Evolutionary conservation across 2,329 filamentous ascomycete species (phyloP).

Genomic region (Diaporthe vaccinii): DNA sequence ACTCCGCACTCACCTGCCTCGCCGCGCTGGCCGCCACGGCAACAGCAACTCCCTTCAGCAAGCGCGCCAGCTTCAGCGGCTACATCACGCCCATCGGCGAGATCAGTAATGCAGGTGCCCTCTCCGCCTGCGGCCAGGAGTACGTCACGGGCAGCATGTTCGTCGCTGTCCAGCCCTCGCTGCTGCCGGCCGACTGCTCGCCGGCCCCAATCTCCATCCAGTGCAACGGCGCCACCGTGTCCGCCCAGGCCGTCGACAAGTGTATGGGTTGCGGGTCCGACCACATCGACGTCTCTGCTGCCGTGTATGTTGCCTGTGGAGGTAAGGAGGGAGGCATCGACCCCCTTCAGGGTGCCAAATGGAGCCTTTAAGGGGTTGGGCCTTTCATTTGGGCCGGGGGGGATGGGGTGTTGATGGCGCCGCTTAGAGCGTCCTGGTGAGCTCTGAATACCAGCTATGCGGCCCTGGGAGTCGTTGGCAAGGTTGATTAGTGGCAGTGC

Average conservation of each 20-base stretch:
- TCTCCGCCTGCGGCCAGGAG: constrained; percentile 19
- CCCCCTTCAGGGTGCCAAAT: background rate
- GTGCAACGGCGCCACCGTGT: constrained; percentile 46
- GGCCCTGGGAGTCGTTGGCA: background rate
- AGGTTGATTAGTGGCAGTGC: background rate
- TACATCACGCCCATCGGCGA: constrained; percentile 34
- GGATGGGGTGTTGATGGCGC: background rate
- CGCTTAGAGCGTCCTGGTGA: background rate
- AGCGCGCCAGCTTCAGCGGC: constrained; percentile 32
- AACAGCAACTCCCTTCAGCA: constrained; percentile 10
- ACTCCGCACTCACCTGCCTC: background rate
- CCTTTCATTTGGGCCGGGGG: background rate
- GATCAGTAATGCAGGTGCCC: constrained; percentile 3
- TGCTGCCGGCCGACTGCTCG: constrained; percentile 25
- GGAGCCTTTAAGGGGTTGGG: background rate
- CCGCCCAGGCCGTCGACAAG: constrained; percentile 42
- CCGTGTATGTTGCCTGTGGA: constrained; percentile 31
- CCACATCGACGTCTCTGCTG: constrained; percentile 34
- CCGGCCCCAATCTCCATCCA: constrained; percentile 26
- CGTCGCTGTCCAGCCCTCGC: constrained; percentile 33
- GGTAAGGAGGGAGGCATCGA: background rate
- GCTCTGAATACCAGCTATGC: background rate
- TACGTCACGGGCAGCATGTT: constrained; percentile 36
- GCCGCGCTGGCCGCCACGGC: background rate
- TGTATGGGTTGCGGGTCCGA: constrained; percentile 33